Percentiles rank a stretch among this genome's conserved stretches.
These are phyloP conservation scores for Adansonia rubrostipa DNA, from an alignment of 441 rosid species.

Conservation along the genomic window DNA sequence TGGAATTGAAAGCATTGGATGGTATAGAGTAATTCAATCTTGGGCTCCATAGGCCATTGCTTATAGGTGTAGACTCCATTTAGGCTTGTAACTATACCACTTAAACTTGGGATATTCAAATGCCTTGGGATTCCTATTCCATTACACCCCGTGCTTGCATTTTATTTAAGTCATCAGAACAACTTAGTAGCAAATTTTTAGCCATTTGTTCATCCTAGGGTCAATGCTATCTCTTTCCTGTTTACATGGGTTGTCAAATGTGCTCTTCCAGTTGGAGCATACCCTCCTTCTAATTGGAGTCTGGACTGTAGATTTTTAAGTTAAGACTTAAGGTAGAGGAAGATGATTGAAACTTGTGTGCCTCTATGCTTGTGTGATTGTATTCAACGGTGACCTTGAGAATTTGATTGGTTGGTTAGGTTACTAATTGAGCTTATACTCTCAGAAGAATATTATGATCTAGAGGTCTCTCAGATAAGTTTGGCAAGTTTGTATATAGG, in stretches of 20 bases:
- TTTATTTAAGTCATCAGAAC: not conserved
- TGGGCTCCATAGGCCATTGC: not conserved
- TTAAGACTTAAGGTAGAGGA: not conserved
- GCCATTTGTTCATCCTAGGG: conserved; percentile 7
- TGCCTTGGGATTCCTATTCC: not conserved
- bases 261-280: conserved; percentile 1
- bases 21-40: not conserved
- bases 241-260: not conserved
- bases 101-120: not conserved
- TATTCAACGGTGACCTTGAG: not conserved
- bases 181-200: conserved; percentile 2
- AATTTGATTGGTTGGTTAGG: conserved; percentile 5
- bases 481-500: not conserved
- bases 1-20: not conserved
- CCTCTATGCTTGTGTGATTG: not conserved
- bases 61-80: conserved; percentile 8
- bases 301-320: not conserved
- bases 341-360: not conserved
- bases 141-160: not conserved
- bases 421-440: not conserved
- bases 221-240: not conserved
- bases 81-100: not conserved
- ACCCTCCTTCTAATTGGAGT: not conserved
- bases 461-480: conserved; percentile 13
- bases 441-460: not conserved